These are phyloP conservation scores for Aspergillus funiculosus DNA, from an alignment of 495 filamentous ascomycete species.

Conservation along the genomic window DNA sequence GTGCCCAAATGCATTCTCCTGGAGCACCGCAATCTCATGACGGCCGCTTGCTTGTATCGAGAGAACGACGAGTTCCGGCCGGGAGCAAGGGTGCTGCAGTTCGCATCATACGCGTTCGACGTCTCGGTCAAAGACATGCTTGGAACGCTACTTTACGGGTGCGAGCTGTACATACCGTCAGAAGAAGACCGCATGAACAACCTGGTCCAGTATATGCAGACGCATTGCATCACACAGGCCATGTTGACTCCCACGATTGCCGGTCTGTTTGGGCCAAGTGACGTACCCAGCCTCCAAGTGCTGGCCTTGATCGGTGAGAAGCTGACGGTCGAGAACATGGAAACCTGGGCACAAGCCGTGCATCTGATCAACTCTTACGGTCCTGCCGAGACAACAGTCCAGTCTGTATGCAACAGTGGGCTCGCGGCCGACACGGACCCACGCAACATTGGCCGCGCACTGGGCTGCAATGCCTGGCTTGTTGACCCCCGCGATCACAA, in stretches of 20 bases:
- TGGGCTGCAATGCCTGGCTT: conserved; percentile 5
- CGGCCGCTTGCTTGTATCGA: too few relatives aligned
- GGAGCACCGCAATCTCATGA: too few relatives aligned
- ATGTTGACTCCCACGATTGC: conserved; percentile 9
- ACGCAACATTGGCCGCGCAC: not conserved
- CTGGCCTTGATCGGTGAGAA: conserved; percentile 3
- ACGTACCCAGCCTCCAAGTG: conserved; percentile 1
- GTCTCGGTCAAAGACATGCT: not conserved
- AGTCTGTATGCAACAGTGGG: conserved; percentile 1
- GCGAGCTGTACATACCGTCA: not conserved
- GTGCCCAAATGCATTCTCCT: too few relatives aligned
- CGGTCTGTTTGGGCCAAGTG: not conserved
- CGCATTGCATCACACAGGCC: conserved; percentile 24
- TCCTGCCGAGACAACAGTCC: conserved; percentile 6
- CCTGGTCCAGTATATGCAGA: not conserved
- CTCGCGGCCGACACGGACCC: not conserved
- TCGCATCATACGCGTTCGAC: too few relatives aligned
- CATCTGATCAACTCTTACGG: conserved; percentile 11
- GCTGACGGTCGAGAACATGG: conserved; percentile 3
- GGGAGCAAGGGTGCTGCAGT: too few relatives aligned
- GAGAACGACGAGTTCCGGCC: too few relatives aligned
- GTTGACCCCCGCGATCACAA: conserved; percentile 1
- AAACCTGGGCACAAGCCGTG: conserved; percentile 3
- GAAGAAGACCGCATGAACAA: not conserved
- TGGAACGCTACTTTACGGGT: not conserved